Conservation (phyloP, 2,329 filamentous ascomycete genomes). For the Cercospora brassicicola region DNA sequence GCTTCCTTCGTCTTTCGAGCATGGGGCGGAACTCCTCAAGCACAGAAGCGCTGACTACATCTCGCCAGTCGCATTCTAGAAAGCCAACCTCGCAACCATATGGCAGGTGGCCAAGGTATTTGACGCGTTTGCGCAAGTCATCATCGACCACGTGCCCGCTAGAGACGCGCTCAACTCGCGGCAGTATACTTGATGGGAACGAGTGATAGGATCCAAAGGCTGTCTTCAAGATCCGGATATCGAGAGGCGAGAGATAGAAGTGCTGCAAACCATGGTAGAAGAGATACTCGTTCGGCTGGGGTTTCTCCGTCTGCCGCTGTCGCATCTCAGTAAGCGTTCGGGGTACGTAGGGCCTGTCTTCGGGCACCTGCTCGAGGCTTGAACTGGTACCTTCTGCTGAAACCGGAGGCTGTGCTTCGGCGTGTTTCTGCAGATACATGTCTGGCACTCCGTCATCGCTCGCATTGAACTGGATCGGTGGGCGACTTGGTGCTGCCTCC, state of each 20-base stretch:
- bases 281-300: slow-evolving; percentile 63
- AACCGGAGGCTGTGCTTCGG: slow-evolving; percentile 11
- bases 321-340: slow-evolving; percentile 50
- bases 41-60: slow-evolving; percentile 73
- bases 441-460: slow-evolving; percentile 50
- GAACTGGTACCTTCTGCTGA: slow-evolving; percentile 14
- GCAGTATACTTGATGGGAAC: slow-evolving; percentile 83
- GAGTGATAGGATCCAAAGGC: slow-evolving; percentile 79
- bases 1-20: slow-evolving; percentile 72
- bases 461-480: slow-evolving; percentile 49
- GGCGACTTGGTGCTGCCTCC: slow-evolving; percentile 41
- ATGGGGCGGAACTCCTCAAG: slow-evolving; percentile 75
- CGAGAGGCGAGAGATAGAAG: slow-evolving; percentile 83
- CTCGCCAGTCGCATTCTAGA: slow-evolving; percentile 91
- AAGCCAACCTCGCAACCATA: slow-evolving; percentile 90
- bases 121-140: slow-evolving; percentile 75
- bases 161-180: slow-evolving; percentile 84
- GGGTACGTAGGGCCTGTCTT: slow-evolving; percentile 38
- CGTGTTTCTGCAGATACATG: slow-evolving; percentile 48
- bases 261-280: slow-evolving; percentile 88
- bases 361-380: slow-evolving; percentile 33
- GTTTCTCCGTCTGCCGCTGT: slow-evolving; percentile 47
- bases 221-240: slow-evolving; percentile 88
- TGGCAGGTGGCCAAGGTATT: slow-evolving; percentile 83
- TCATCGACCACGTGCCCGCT: slow-evolving; percentile 87